Conservation (phyloP, 257 asterid genomes). For the Anisodus tanguticus region DNA sequence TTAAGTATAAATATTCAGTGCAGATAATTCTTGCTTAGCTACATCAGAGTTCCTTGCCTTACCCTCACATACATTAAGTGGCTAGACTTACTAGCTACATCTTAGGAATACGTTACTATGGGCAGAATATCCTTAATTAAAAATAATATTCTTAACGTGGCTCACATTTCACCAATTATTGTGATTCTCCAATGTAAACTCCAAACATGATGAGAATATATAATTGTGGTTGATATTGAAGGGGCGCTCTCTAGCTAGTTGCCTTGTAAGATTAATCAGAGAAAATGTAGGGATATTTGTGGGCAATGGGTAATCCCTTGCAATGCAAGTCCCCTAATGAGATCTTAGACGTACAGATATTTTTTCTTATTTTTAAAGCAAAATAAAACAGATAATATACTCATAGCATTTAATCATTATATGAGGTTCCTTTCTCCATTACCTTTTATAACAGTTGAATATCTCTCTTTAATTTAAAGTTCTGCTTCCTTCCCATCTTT, state of each 20-base stretch:
- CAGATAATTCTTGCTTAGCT: too few relatives aligned
- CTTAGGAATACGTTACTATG: neutral
- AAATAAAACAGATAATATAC: neutral
- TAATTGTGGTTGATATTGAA: slow-evolving; percentile 14
- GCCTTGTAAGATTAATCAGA: neutral
- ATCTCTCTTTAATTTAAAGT: neutral
- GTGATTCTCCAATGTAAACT: neutral
- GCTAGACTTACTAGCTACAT: neutral
- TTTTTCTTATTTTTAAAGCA: slow-evolving; percentile 40
- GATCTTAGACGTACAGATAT: slow-evolving; percentile 26
- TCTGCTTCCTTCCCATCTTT: neutral
- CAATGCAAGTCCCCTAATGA: slow-evolving; percentile 36
- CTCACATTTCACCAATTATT: neutral
- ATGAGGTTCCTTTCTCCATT: neutral
- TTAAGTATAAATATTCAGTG: too few relatives aligned
- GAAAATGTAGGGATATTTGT: neutral
- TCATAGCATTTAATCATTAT: neutral
- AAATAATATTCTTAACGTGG: neutral
- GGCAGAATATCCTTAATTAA: neutral
- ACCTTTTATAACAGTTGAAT: neutral
- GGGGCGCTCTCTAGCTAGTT: neutral
- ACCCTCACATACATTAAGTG: neutral
- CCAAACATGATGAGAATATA: neutral
- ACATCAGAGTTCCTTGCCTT: neutral
- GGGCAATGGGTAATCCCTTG: slow-evolving; percentile 32